phyloP scores from a whole-genome alignment of 2,329 filamentous ascomycete genomes.

The Coniochaeta hoffmannii region DNA sequence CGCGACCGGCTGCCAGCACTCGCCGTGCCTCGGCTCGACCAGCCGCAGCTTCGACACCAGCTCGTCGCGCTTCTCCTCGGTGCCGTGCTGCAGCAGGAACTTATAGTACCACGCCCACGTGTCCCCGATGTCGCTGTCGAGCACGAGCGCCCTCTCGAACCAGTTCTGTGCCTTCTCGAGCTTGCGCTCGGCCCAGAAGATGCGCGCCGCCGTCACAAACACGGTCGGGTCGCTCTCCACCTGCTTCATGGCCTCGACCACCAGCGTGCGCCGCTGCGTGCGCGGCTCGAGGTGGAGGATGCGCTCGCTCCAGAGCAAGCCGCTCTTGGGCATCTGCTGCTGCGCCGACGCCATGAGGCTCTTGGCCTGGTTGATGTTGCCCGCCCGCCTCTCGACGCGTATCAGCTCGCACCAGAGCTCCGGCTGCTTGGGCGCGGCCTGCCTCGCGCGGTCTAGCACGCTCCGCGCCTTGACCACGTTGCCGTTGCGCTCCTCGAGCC shows the following conservation, averaged over 20 bases:
- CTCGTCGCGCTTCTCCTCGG: constrained; percentile 83
- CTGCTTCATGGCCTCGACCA: constrained; percentile 92
- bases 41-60: constrained; percentile 72
- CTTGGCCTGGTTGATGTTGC: constrained; percentile 77
- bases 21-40: constrained; percentile 86
- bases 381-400: constrained; percentile 80
- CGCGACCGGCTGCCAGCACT: constrained; percentile 78
- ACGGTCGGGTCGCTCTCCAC: constrained; percentile 86
- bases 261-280: constrained; percentile 85
- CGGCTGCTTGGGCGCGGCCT: constrained; percentile 77
- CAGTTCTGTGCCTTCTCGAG: constrained; percentile 92
- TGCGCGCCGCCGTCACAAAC: constrained; percentile 85
- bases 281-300: constrained; percentile 92
- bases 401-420: constrained; percentile 92
- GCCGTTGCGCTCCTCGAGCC: constrained; percentile 79
- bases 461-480: constrained; percentile 87
- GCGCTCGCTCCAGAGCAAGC: constrained; percentile 85
- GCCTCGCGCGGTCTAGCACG: constrained; percentile 82
- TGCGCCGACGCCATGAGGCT: constrained; percentile 88
- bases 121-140: constrained; percentile 83
- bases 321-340: constrained; percentile 83
- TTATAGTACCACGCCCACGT: constrained; percentile 98
- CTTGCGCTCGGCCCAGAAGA: constrained; percentile 91
- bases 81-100: constrained; percentile 87
- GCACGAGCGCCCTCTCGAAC: constrained; percentile 92